Evolutionary conservation across 805 yeast genomes (phyloP).

Genomic region (Ogataea ganodermae): DNA sequence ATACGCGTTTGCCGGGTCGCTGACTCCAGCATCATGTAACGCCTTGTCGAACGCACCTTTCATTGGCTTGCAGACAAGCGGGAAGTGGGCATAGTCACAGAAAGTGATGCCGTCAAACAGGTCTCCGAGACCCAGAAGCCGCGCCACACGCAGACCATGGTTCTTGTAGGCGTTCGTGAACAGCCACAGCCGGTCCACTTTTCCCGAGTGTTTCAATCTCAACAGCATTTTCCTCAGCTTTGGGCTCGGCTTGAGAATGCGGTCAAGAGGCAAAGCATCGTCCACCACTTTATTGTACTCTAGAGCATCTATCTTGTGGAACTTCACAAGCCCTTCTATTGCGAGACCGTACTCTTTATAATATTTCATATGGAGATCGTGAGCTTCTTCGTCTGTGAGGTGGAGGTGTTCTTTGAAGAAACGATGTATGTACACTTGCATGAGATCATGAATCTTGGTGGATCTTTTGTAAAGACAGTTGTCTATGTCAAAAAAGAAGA

Average conservation of each 20-base stretch:
- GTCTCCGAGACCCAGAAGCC: conserved; percentile 86
- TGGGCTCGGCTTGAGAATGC: conserved; percentile 66
- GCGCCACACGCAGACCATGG: conserved; percentile 81
- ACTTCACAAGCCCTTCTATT: conserved; percentile 78
- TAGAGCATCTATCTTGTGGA: conserved; percentile 77
- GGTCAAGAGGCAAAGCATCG: conserved; percentile 85
- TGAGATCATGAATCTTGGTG: conserved; percentile 75
- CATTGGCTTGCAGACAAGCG: conserved; percentile 90
- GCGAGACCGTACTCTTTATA: conserved; percentile 91
- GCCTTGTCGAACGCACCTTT: conserved; percentile 62
- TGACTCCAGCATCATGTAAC: conserved; percentile 62
- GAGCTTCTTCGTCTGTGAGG: conserved; percentile 73
- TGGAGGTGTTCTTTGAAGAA: conserved; percentile 69
- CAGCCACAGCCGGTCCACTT: conserved; percentile 80
- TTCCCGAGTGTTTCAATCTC: conserved; percentile 43
- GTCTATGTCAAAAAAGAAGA: conserved; percentile 89
- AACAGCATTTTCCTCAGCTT: conserved; percentile 54
- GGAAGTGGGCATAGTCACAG: conserved; percentile 78
- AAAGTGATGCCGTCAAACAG: conserved; percentile 90
- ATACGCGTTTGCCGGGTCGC: conserved; percentile 51
- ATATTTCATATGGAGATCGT: conserved; percentile 66
- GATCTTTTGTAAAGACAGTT: conserved; percentile 83
- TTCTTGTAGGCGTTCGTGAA: conserved; percentile 93
- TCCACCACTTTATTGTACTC: conserved; percentile 88
- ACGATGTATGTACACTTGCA: conserved; percentile 83